These are phyloP conservation scores for Neonectria faginata DNA, from an alignment of 2,329 filamentous ascomycete genomes.

Conservation along the genomic window DNA sequence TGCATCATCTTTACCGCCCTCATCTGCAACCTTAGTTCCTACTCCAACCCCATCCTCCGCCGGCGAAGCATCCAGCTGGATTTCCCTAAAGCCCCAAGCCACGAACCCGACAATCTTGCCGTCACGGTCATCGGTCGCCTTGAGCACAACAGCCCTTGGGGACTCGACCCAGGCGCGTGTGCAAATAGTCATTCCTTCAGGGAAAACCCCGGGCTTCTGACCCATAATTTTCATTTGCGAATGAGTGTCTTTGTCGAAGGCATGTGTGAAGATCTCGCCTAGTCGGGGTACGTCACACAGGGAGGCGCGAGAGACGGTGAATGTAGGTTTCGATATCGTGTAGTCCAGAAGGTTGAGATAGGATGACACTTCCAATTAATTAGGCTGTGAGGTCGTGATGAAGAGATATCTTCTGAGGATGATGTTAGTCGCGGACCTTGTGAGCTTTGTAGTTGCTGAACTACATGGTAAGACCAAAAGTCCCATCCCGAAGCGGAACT, in stretches of 20 bases:
- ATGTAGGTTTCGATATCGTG: background rate
- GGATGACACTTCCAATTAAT: background rate
- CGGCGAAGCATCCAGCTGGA: conserved; percentile 24
- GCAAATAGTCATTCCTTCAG: conserved; percentile 40
- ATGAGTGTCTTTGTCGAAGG: conserved; percentile 51
- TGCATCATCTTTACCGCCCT: background rate
- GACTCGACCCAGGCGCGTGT: conserved; percentile 41
- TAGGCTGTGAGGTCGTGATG: too few species aligned
- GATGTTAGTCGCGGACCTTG: too few species aligned
- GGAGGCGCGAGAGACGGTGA: conserved; percentile 1
- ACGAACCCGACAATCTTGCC: conserved; percentile 47
- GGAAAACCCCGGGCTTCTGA: conserved; percentile 46
- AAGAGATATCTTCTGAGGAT: too few species aligned
- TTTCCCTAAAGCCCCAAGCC: conserved; percentile 50
- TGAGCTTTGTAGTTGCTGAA: background rate
- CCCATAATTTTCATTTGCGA: conserved; percentile 52
- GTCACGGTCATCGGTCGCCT: conserved; percentile 48
- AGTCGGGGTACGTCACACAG: background rate
- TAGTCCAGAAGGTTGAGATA: background rate
- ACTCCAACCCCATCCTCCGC: too few species aligned
- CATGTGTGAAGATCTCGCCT: conserved; percentile 11
- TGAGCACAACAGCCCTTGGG: conserved; percentile 45
- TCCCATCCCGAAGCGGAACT: background rate
- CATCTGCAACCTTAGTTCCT: background rate
- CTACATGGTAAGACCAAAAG: background rate